These are phyloP conservation scores for Blastomyces gilchristii DNA, from an alignment of 2,329 filamentous ascomycete genomes.

Conservation along the genomic window DNA sequence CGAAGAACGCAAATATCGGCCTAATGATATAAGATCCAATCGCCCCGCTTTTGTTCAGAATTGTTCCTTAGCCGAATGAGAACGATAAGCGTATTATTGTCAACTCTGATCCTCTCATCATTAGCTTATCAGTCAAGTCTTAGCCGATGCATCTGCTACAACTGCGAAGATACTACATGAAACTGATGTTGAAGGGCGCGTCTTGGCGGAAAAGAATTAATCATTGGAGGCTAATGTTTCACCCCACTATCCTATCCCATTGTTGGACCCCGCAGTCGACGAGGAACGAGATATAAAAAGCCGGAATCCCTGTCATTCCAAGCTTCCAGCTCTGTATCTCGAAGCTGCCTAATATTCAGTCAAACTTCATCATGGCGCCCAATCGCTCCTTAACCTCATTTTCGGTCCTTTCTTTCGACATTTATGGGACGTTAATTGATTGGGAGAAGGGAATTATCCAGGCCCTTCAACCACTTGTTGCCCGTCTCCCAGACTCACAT, in stretches of 20 bases:
- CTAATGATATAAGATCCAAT: not conserved
- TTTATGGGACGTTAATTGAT: slow-evolving; percentile 71
- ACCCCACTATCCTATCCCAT: not conserved
- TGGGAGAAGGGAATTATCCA: slow-evolving; percentile 58
- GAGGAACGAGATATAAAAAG: not conserved
- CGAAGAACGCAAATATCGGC: not conserved
- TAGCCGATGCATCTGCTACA: not conserved
- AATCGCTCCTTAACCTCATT: slow-evolving; percentile 26
- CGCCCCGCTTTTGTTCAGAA: not conserved
- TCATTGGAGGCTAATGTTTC: too few relatives aligned
- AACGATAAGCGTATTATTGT: not conserved
- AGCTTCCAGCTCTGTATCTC: not conserved
- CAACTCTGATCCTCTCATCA: too few relatives aligned
- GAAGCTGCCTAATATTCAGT: not conserved
- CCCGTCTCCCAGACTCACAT: slow-evolving; percentile 34
- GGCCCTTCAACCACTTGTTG: slow-evolving; percentile 39
- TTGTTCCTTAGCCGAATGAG: not conserved
- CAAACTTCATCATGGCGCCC: not conserved
- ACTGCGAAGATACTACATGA: not conserved
- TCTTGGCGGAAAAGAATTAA: too few relatives aligned
- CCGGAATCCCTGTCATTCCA: not conserved
- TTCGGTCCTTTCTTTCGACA: slow-evolving; percentile 59
- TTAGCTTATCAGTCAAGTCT: too few relatives aligned
- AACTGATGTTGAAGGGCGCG: not conserved
- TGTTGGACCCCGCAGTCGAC: not conserved